Conservation (phyloP, 2,329 filamentous ascomycete species). For the Aspergillus phoenicis region DNA sequence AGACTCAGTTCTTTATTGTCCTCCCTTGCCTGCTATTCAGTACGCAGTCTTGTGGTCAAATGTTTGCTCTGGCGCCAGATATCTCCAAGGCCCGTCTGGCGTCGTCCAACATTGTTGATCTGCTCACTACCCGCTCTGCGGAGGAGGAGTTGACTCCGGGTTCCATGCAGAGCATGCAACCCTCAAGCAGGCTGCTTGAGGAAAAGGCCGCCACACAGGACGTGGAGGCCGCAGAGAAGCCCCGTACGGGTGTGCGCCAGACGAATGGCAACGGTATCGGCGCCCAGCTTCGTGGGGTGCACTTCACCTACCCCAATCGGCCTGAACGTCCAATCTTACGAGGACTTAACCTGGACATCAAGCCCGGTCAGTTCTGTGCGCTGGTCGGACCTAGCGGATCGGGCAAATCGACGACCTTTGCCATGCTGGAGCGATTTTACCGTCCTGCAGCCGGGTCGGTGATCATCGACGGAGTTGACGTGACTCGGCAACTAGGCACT, state of each 20-base stretch:
- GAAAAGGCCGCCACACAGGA: conserved; percentile 28
- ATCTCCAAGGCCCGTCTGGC: conserved; percentile 65
- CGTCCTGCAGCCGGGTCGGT: conserved; percentile 53
- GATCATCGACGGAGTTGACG: conserved; percentile 54
- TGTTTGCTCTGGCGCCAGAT: conserved; percentile 74
- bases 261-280: conserved; percentile 42
- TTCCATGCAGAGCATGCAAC: conserved; percentile 15
- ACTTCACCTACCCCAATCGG: conserved; percentile 67
- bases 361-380: conserved; percentile 63
- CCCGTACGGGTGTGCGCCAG: background rate
- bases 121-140: conserved; percentile 38
- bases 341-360: conserved; percentile 59
- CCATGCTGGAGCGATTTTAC: conserved; percentile 59
- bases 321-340: conserved; percentile 61
- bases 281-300: conserved; percentile 61
- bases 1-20: conserved; percentile 72
- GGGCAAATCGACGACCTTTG: conserved; percentile 67
- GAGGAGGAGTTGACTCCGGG: conserved; percentile 27
- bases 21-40: conserved; percentile 70
- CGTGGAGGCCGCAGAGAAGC: conserved; percentile 18
- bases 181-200: conserved; percentile 20
- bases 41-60: conserved; percentile 71
- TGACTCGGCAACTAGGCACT: conserved; percentile 42
- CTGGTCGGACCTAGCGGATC: conserved; percentile 67
- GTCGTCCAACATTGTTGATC: conserved; percentile 56